These are phyloP conservation scores for Podaxis pistillaris DNA, from an alignment of 768 basidiomycete genomes.

Conservation along the genomic window DNA sequence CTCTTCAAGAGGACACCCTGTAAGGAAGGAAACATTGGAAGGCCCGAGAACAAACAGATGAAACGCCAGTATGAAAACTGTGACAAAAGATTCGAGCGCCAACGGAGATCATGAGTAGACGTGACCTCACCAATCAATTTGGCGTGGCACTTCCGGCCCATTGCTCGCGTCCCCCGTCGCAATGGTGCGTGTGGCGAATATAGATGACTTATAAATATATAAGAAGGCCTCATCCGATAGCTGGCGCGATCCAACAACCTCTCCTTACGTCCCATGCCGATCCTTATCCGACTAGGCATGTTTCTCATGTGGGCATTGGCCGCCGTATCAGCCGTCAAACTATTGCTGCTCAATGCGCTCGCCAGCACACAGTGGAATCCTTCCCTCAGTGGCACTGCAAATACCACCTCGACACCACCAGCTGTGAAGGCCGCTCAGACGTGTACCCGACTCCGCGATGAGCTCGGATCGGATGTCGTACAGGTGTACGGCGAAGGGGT, in stretches of 20 bases:
- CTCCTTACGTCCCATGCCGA: conserved; percentile 15
- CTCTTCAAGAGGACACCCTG: neutral
- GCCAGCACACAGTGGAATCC: neutral
- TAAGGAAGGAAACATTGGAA: neutral
- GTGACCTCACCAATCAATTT: neutral
- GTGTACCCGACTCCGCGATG: conserved; percentile 6
- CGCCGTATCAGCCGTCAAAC: neutral
- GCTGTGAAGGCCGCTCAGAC: neutral
- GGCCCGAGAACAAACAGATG: neutral
- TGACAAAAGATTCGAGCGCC: neutral
- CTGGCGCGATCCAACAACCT: neutral
- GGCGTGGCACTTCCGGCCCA: conserved; percentile 2
- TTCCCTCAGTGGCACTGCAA: neutral
- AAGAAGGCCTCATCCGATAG: neutral
- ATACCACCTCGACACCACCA: neutral
- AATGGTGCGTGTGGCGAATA: conserved; percentile 1
- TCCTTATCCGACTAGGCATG: conserved; percentile 7
- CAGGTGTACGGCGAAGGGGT: neutral
- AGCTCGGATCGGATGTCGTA: conserved; percentile 10
- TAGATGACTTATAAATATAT: conserved; percentile 12
- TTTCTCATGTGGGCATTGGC: conserved; percentile 10
- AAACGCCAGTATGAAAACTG: neutral
- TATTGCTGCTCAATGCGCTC: neutral
- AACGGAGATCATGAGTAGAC: conserved; percentile 1
- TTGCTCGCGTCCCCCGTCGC: conserved; percentile 1